Evolutionary conservation across 2,329 filamentous ascomycete genomes (phyloP).

Genomic region (Xylaria sp.): DNA sequence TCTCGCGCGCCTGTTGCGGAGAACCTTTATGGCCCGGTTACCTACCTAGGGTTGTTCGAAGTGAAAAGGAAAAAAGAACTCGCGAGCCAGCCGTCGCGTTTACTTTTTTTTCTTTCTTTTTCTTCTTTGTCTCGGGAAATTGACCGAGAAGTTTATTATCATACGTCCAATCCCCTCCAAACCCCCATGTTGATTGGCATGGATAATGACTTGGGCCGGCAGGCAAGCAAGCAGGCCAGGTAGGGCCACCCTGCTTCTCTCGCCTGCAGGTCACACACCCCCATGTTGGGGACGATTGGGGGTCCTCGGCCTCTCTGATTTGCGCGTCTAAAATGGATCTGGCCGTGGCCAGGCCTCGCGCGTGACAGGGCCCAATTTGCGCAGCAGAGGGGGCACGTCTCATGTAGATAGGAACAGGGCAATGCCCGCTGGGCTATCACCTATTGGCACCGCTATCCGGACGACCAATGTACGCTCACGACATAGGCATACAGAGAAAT

Average conservation of each 20-base stretch:
- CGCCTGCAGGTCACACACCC: constrained; percentile 10
- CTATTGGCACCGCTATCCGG: not conserved
- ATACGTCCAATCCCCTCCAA: constrained; percentile 3
- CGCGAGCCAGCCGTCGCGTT: constrained; percentile 10
- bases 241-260: too few relatives aligned
- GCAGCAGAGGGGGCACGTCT: constrained; percentile 8
- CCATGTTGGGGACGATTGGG: constrained; percentile 13
- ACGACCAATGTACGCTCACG: not conserved
- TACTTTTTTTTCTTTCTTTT: too few relatives aligned
- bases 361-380: constrained; percentile 18
- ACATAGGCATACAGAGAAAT: too few relatives aligned
- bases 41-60: constrained; percentile 4
- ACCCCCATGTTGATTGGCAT: constrained; percentile 24
- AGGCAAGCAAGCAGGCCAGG: too few relatives aligned
- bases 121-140: too few relatives aligned
- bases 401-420: constrained; percentile 4
- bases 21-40: too few relatives aligned
- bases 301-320: constrained; percentile 18
- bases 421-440: too few relatives aligned
- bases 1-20: constrained; percentile 15
- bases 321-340: constrained; percentile 22
- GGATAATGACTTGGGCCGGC: constrained; percentile 14
- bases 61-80: constrained; percentile 7
- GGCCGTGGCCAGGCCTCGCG: constrained; percentile 10
- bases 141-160: not conserved